Base-by-base conservation (phyloP, 2,329 filamentous ascomycete species). In the Dryadomyces sulphureus region DNA sequence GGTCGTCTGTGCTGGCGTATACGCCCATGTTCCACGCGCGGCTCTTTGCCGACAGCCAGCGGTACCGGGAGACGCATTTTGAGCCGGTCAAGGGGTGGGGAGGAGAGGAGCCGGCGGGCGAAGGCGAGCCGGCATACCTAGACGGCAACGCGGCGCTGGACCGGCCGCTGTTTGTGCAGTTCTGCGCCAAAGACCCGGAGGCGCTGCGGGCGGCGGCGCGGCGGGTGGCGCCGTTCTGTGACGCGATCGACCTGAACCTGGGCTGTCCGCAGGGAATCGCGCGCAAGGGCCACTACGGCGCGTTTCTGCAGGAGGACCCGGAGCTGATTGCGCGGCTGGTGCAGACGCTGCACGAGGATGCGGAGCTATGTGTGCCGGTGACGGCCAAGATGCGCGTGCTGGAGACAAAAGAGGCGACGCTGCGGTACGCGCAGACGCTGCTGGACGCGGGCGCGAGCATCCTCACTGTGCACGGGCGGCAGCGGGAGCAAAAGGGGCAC, bases 181-280 rank as follows among this genome's bases (percentile, higher is more conserved):
- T 98, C 63, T 98, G 92, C 69, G 84, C 87, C 51, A 93, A 92
- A 62, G 80, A 92, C 43, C 77, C 87, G 0, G 73, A 83, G n/a
- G 77, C 83, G 45, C 72, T 94, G 19, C 77, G 96, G 41, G 72
- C 73, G 24, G 88, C 92, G 0, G 92, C 90, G 0, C 73, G 75
- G 52, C 72, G 81, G 50, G 89, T 87, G 0, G 80, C 84, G 5
- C 85, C 87, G 0, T 84, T 89, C 62, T 96, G 90, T 63, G 92
- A 98, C 60, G 92, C 92, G 7, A 83, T 98, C 4, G 92, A 98
- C 61, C 66, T 98, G 55, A 98, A 98, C 60, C 70, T 98, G 5
- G 92, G 92, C 7, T 98, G 92, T 64, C 92, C 92, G 1, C 92
- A 98, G 60, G 90, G 90, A 1, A 98, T 98, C 54, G 92, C 92